Percentiles rank a stretch among this genome's conserved stretches.
These are phyloP conservation scores for Colletotrichum theobromicola DNA, from an alignment of 2,329 filamentous ascomycete genomes.

Conservation along the genomic window DNA sequence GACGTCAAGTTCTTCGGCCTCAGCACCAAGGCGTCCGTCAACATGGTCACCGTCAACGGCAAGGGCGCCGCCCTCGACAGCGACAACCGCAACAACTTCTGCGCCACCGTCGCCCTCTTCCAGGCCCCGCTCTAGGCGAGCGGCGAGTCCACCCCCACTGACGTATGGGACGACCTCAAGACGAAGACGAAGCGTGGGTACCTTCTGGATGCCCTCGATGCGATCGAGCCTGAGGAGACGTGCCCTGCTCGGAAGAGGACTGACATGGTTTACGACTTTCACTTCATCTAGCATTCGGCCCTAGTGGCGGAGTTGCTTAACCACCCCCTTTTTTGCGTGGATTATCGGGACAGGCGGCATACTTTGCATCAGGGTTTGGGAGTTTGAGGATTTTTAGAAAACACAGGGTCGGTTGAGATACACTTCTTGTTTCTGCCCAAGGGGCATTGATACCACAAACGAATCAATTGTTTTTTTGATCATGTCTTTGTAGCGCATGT, in stretches of 20 bases:
- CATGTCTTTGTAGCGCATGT: background rate
- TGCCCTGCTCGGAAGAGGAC: background rate
- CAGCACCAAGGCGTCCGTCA: constrained; percentile 75
- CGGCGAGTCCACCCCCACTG: background rate
- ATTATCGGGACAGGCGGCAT: background rate
- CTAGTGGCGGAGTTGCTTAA: background rate
- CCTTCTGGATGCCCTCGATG: background rate
- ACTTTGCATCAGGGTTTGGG: background rate
- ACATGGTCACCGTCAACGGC: constrained; percentile 73
- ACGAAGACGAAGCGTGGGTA: background rate
- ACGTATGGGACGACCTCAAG: background rate
- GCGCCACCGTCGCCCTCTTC: constrained; percentile 64
- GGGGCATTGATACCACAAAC: background rate
- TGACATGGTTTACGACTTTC: background rate
- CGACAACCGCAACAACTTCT: constrained; percentile 71
- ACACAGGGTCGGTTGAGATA: background rate
- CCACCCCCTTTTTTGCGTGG: background rate
- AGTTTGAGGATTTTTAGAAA: constrained; percentile 5
- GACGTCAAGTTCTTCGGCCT: constrained; percentile 69
- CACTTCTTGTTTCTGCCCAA: constrained; percentile 1
- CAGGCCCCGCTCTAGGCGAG: constrained; percentile 11
- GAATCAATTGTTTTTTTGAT: background rate
- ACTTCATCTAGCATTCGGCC: background rate
- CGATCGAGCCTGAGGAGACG: background rate
- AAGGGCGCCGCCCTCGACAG: constrained; percentile 55